Evolutionary conservation across 2,329 filamentous ascomycete genomes (phyloP).

Genomic region (Monilinia vaccinii-corymbosi): DNA sequence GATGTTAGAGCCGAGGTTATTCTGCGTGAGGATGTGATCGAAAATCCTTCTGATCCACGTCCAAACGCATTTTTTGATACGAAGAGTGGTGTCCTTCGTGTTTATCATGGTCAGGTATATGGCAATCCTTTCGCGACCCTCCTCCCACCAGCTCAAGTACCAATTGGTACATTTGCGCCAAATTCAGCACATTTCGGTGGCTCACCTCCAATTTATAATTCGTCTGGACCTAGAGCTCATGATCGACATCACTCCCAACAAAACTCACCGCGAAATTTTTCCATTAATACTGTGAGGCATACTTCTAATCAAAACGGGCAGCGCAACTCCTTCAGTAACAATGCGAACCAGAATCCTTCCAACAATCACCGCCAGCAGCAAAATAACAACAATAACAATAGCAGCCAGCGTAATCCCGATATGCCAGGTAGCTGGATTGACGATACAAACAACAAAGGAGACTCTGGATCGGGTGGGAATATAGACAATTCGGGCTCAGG

Average conservation of each 20-base stretch:
- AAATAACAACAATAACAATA: not conserved
- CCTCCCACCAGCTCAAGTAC: constrained; percentile 37
- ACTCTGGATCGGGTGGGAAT: not conserved
- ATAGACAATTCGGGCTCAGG: not conserved
- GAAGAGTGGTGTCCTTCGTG: constrained; percentile 42
- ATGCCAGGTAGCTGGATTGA: constrained; percentile 15
- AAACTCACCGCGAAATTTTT: not conserved
- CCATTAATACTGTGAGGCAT: not conserved
- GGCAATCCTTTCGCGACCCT: constrained; percentile 40
- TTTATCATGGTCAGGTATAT: constrained; percentile 49
- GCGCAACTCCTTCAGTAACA: not conserved
- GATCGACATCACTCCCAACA: constrained; percentile 1
- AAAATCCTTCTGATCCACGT: constrained; percentile 41
- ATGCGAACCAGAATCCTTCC: not conserved
- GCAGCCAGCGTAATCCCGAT: not conserved
- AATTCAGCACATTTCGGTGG: constrained; percentile 21
- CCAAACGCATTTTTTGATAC: constrained; percentile 52
- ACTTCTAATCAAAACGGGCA: constrained; percentile 1
- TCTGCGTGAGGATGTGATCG: constrained; percentile 45
- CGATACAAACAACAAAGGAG: constrained; percentile 6
- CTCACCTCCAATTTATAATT: constrained; percentile 23
- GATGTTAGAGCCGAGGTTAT: constrained; percentile 9
- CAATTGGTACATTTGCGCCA: constrained; percentile 31
- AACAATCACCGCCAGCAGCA: not conserved
- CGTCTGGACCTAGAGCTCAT: not conserved